phyloP scores from a whole-genome alignment of 345 rosid species.

The Erucastrum elatum region DNA sequence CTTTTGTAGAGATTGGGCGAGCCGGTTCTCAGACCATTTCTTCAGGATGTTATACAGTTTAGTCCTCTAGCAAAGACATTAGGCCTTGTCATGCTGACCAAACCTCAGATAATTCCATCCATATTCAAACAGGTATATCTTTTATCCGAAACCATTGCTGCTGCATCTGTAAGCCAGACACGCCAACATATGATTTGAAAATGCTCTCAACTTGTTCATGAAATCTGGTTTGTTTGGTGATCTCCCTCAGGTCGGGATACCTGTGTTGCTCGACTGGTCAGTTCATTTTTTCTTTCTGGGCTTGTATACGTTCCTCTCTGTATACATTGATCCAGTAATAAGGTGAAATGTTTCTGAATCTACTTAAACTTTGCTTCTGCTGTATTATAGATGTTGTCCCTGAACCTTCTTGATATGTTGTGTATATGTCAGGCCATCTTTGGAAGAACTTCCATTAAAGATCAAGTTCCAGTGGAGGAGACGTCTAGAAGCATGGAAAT shows the following conservation, averaged over 20 bases:
- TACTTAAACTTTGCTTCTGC: background rate
- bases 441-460: conserved; percentile 55
- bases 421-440: conserved; percentile 49
- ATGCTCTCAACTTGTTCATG: background rate
- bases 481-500: conserved; percentile 83
- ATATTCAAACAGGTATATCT: conserved; percentile 72
- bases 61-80: conserved; percentile 79
- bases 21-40: conserved; percentile 87
- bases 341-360: conserved; percentile 47
- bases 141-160: background rate
- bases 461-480: conserved; percentile 68
- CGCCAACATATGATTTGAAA: background rate
- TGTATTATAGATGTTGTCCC: background rate
- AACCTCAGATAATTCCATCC: conserved; percentile 83
- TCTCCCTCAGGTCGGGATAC: conserved; percentile 69
- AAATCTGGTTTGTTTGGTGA: conserved; percentile 10
- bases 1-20: conserved; percentile 71
- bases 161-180: conserved; percentile 7
- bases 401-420: conserved; percentile 6
- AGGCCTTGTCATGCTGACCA: conserved; percentile 61
- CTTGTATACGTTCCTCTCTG: conserved; percentile 76
- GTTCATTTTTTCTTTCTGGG: conserved; percentile 85
- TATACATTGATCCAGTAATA: conserved; percentile 67
- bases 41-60: conserved; percentile 89
- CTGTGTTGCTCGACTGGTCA: conserved; percentile 80